phyloP scores from a whole-genome alignment of 2,329 filamentous ascomycete species.

The Xylaria sp. region DNA sequence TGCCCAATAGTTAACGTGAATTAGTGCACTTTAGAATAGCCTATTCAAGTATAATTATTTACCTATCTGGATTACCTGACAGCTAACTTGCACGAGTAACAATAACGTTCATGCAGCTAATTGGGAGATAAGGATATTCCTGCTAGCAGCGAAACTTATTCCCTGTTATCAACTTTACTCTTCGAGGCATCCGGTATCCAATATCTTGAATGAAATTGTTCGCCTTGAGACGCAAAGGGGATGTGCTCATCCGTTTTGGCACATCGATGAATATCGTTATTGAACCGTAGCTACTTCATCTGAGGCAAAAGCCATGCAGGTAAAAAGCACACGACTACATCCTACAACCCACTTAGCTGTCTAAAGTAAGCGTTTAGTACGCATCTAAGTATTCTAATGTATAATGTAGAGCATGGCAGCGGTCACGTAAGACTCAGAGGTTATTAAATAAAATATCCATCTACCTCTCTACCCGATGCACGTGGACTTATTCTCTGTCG shows the following conservation, averaged over 20 bases:
- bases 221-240: background rate
- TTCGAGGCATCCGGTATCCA: background rate
- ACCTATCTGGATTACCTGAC: background rate
- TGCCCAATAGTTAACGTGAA: background rate
- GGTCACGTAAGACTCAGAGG: background rate
- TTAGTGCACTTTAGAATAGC: background rate
- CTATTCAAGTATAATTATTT: background rate
- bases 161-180: background rate
- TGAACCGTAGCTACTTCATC: background rate
- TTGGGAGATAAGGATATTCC: background rate
- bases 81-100: background rate
- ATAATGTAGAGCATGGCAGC: background rate
- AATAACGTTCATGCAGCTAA: background rate
- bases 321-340: background rate
- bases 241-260: background rate
- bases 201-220: background rate
- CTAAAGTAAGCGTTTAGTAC: background rate
- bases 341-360: no score
- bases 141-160: background rate
- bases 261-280: background rate
- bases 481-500: background rate
- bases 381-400: background rate
- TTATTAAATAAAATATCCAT: background rate
- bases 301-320: background rate
- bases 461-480: background rate